phyloP scores from a whole-genome alignment of 2,329 filamentous ascomycete genomes.

The Colletotrichum chlorophyti region DNA sequence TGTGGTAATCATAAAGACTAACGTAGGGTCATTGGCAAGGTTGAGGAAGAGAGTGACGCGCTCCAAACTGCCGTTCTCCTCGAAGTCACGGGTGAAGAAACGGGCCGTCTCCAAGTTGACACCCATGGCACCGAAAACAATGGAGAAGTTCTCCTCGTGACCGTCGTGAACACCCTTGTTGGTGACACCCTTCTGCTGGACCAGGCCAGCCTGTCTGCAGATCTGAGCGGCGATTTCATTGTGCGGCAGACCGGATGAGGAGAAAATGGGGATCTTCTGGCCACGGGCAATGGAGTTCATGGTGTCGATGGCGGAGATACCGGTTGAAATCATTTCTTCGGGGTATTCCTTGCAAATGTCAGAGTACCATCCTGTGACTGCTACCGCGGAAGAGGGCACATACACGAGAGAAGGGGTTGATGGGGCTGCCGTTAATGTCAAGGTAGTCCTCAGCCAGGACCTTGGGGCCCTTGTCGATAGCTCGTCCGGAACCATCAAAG shows the following conservation, averaged over 20 bases:
- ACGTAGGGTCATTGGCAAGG: slow-evolving; percentile 98
- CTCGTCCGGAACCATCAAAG: slow-evolving; percentile 96
- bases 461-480: slow-evolving; percentile 99
- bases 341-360: slow-evolving; percentile 78
- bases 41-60: slow-evolving; percentile 97
- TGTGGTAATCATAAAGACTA: slow-evolving; percentile 45
- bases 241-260: slow-evolving; percentile 95
- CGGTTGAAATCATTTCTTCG: slow-evolving; percentile 99
- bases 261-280: slow-evolving; percentile 99
- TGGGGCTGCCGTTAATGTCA: slow-evolving; percentile 98
- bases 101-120: slow-evolving; percentile 98
- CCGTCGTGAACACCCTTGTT: slow-evolving; percentile 96
- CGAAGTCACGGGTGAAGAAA: slow-evolving; percentile 98
- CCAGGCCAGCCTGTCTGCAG: slow-evolving; percentile 93
- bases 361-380: slow-evolving; percentile 16
- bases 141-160: slow-evolving; percentile 99
- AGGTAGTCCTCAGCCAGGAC: slow-evolving; percentile 97
- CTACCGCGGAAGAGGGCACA: slow-evolving; percentile 36
- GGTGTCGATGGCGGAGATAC: slow-evolving; percentile 98
- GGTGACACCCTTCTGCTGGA: slow-evolving; percentile 76
- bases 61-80: slow-evolving; percentile 99
- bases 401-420: slow-evolving; percentile 97
- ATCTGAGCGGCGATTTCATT: slow-evolving; percentile 99
- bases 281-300: slow-evolving; percentile 99
- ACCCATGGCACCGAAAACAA: slow-evolving; percentile 99